Percentiles rank a stretch among this genome's conserved stretches.
These are phyloP conservation scores for Leishmania major DNA, from an alignment of 208 protist genomes.

Conservation along the genomic window DNA sequence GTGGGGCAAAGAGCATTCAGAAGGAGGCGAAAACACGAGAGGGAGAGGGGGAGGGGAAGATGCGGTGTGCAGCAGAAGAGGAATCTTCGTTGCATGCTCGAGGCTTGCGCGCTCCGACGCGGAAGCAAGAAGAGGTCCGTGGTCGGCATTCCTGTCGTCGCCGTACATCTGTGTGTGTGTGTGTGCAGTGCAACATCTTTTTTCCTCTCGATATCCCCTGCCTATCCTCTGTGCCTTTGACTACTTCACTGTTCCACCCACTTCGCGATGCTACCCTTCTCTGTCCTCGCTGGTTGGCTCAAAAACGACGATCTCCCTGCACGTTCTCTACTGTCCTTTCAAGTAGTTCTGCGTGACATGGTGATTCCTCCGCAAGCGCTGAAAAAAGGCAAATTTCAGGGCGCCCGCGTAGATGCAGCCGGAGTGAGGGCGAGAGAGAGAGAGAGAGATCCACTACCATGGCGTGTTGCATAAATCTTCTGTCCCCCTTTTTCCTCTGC, in stretches of 20 bases:
- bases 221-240: background rate
- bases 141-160: background rate
- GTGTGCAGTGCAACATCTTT: background rate
- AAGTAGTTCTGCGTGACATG: too few relatives aligned
- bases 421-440: too few relatives aligned
- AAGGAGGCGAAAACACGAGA: background rate
- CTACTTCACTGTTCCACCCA: background rate
- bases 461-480: too few relatives aligned
- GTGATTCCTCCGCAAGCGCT: background rate
- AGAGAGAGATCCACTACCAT: too few relatives aligned
- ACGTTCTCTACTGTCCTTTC: too few relatives aligned
- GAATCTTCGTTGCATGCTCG: too few relatives aligned
- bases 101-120: too few relatives aligned
- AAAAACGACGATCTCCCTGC: background rate
- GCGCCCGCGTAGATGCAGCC: too few relatives aligned
- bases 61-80: background rate
- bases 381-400: background rate
- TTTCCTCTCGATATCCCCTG: background rate
- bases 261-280: background rate
- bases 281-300: background rate
- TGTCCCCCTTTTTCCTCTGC: too few relatives aligned
- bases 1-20: background rate
- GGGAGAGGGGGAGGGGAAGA: constrained; percentile 8
- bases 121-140: background rate
- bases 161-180: background rate